Evolutionary conservation across 1,139 yeast genomes (phyloP).

Genomic region (Sugiyamaella paludigena): DNA sequence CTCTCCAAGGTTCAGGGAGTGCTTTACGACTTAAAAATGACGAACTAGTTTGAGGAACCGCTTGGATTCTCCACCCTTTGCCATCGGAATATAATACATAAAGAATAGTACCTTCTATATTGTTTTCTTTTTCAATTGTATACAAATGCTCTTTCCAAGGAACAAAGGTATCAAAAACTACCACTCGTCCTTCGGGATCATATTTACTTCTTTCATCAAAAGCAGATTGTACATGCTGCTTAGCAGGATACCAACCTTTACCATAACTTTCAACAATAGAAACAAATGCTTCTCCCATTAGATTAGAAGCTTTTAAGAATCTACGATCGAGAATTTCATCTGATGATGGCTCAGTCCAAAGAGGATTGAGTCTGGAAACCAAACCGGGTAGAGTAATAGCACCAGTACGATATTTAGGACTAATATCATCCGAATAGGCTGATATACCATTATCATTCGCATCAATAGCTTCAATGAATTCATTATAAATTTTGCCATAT

Average conservation of each 20-base stretch:
- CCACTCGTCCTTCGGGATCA: conserved; percentile 60
- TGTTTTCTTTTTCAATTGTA: conserved; percentile 62
- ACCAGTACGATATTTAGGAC: conserved; percentile 39
- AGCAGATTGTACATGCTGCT: conserved; percentile 69
- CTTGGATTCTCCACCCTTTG: conserved; percentile 82
- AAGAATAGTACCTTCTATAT: conserved; percentile 52
- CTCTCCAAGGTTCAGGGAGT: conserved; percentile 90
- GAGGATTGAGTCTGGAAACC: conserved; percentile 76
- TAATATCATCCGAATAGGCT: conserved; percentile 52
- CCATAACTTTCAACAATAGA: conserved; percentile 71
- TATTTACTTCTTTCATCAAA: conserved; percentile 43
- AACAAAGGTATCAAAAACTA: conserved; percentile 68
- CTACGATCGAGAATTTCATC: conserved; percentile 65
- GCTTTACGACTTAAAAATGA: conserved; percentile 85
- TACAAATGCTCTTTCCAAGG: conserved; percentile 96
- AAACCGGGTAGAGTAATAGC: conserved; percentile 76
- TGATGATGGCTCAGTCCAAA: conserved; percentile 66
- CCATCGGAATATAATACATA: conserved; percentile 81
- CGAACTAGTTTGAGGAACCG: conserved; percentile 71
- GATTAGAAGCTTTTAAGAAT: conserved; percentile 67
- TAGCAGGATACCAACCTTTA: conserved; percentile 89
- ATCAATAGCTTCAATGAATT: conserved; percentile 86
- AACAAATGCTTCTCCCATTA: conserved; percentile 80
- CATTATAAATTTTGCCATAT: conserved; percentile 73
- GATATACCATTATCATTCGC: conserved; percentile 94